These are phyloP conservation scores for Penicillium hesseltinei DNA, from an alignment of 2,329 filamentous ascomycete species.

Conservation along the genomic window DNA sequence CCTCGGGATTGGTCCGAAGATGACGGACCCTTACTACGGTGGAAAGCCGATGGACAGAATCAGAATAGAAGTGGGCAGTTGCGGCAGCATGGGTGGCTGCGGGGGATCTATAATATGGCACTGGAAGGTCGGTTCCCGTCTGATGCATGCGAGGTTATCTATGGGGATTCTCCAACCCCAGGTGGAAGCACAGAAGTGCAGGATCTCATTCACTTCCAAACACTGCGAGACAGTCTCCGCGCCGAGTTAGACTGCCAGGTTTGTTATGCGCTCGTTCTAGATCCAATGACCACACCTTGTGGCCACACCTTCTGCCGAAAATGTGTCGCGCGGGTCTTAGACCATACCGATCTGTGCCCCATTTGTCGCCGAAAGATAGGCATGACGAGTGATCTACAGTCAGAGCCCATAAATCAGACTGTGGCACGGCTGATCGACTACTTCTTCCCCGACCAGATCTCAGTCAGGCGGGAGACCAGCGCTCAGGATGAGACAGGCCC, in stretches of 20 bases:
- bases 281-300: constrained; percentile 80
- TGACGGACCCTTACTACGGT: constrained; percentile 35
- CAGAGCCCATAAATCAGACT: constrained; percentile 60
- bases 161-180: constrained; percentile 33
- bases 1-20: constrained; percentile 17
- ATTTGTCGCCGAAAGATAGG: constrained; percentile 69
- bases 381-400: constrained; percentile 50
- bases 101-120: constrained; percentile 66
- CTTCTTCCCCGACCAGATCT: constrained; percentile 68
- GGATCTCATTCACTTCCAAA: constrained; percentile 42
- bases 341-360: constrained; percentile 76
- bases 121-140: constrained; percentile 59
- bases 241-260: constrained; percentile 83
- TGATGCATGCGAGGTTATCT: constrained; percentile 54
- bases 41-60: constrained; percentile 19
- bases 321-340: constrained; percentile 73
- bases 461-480: constrained; percentile 54
- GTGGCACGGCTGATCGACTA: constrained; percentile 62
- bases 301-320: constrained; percentile 86
- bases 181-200: constrained; percentile 18
- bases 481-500: constrained; percentile 57
- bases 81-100: constrained; percentile 38
- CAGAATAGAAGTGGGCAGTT: constrained; percentile 9
- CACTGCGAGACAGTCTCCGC: constrained; percentile 61
- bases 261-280: constrained; percentile 76